These are phyloP conservation scores for Fomitopsis palustris DNA, from an alignment of 1,284 basidiomycete species.

Conservation along the genomic window DNA sequence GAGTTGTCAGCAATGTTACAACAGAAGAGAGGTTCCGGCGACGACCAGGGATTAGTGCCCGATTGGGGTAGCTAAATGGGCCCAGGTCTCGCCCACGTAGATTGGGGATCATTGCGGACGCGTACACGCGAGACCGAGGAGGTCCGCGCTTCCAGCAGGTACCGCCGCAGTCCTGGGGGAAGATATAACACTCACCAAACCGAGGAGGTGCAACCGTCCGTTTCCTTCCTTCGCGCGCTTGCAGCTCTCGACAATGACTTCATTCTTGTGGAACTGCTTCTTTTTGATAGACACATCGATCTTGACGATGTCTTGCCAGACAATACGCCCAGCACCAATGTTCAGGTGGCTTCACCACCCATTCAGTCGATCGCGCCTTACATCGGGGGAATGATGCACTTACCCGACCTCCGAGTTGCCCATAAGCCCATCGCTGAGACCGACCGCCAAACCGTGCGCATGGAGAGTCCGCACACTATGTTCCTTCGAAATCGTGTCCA, in stretches of 20 bases:
- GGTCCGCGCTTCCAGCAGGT: background rate
- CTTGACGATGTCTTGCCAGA: constrained; percentile 93
- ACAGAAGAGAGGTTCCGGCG: background rate
- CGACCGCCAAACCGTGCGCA: constrained; percentile 85
- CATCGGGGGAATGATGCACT: constrained; percentile 23
- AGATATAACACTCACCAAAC: constrained; percentile 54
- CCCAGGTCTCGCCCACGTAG: background rate
- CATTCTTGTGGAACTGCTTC: constrained; percentile 78
- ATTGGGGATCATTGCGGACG: constrained; percentile 6
- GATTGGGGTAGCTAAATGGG: background rate
- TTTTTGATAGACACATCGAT: constrained; percentile 91
- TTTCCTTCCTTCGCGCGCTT: constrained; percentile 77
- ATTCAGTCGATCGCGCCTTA: constrained; percentile 1
- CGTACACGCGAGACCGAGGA: background rate
- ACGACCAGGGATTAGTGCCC: background rate
- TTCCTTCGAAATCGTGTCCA: constrained; percentile 82
- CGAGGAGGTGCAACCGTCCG: constrained; percentile 80
- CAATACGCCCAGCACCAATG: constrained; percentile 87
- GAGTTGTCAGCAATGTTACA: background rate
- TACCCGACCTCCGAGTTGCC: constrained; percentile 95
- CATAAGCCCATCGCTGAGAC: constrained; percentile 89
- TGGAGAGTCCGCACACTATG: constrained; percentile 70
- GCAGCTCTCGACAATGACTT: constrained; percentile 67
- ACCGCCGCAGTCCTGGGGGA: background rate
- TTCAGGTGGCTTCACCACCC: constrained; percentile 70